These are phyloP conservation scores for Spizellomyces punctatus DNA, from an alignment of 192 early-diverging fungal genomes.

Conservation along the genomic window DNA sequence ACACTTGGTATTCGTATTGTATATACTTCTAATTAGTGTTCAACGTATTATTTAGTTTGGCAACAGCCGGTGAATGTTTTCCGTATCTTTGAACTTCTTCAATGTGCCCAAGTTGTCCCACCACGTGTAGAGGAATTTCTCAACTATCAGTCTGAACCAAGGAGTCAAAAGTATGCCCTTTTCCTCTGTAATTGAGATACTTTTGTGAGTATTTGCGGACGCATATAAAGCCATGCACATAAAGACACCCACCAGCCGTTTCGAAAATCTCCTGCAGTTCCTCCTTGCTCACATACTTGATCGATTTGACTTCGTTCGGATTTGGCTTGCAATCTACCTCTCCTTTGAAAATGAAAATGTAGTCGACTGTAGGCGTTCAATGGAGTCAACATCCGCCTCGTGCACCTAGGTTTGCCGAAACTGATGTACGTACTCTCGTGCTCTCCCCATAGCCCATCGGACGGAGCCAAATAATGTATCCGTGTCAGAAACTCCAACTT, in stretches of 20 bases:
- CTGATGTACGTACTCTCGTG: conserved; percentile 70
- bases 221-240: not conserved
- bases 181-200: conserved; percentile 40
- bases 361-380: conserved; percentile 67
- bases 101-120: conserved; percentile 85
- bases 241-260: conserved; percentile 48
- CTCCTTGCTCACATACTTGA: conserved; percentile 78
- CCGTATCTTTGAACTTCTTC: conserved; percentile 57
- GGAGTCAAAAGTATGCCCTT: conserved; percentile 79
- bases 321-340: conserved; percentile 76
- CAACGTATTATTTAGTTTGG: conserved; percentile 6
- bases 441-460: conserved; percentile 97
- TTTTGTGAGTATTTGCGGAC: conserved; percentile 3
- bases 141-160: conserved; percentile 94
- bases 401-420: no score
- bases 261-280: conserved; percentile 79
- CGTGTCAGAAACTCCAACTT: conserved; percentile 87
- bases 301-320: conserved; percentile 87
- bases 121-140: conserved; percentile 94
- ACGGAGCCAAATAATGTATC: conserved; percentile 96
- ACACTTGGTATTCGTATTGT: not conserved
- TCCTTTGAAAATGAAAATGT: conserved; percentile 87
- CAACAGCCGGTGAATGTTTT: conserved; percentile 69
- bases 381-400: not conserved
- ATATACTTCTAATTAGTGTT: not conserved